These are phyloP conservation scores for Cyberlindnera sargentensis DNA, from an alignment of 805 yeast genomes.

Conservation along the genomic window DNA sequence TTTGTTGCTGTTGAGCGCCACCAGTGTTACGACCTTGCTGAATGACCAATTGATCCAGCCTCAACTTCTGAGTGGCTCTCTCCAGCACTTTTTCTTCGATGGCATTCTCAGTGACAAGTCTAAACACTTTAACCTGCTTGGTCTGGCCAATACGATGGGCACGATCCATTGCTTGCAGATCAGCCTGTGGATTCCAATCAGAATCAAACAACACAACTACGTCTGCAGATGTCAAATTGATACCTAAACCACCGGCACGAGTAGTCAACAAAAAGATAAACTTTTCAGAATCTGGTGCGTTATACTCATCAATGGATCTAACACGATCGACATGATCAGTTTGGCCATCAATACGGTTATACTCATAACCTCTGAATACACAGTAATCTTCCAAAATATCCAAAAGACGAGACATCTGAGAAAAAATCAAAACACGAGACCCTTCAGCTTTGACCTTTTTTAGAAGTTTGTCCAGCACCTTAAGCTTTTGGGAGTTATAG, in stretches of 20 bases:
- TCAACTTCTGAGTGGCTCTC: conserved; percentile 72
- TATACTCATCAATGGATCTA: conserved; percentile 70
- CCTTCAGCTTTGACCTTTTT: conserved; percentile 63
- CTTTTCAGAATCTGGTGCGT: conserved; percentile 67
- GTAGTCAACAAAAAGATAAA: conserved; percentile 74
- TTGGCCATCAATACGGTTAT: conserved; percentile 79
- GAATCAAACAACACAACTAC: conserved; percentile 70
- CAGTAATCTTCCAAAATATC: conserved; percentile 80
- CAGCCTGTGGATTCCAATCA: conserved; percentile 89
- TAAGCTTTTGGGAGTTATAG: conserved; percentile 63
- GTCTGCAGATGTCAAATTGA: conserved; percentile 76
- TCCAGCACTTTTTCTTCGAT: conserved; percentile 79
- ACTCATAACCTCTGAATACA: conserved; percentile 57
- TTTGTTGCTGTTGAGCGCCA: conserved; percentile 19
- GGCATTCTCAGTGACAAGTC: conserved; percentile 75
- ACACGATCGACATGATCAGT: conserved; percentile 76
- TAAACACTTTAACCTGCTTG: conserved; percentile 72
- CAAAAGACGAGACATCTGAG: conserved; percentile 78
- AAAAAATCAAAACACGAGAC: conserved; percentile 69
- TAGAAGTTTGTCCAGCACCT: conserved; percentile 61
- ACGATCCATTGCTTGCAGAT: conserved; percentile 84
- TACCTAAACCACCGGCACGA: conserved; percentile 88
- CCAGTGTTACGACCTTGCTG: conserved; percentile 56
- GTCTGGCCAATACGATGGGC: conserved; percentile 87
- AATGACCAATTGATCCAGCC: conserved; percentile 75